phyloP scores from a whole-genome alignment of 2,329 filamentous ascomycete genomes.

The Incumbomyces delicatus region DNA sequence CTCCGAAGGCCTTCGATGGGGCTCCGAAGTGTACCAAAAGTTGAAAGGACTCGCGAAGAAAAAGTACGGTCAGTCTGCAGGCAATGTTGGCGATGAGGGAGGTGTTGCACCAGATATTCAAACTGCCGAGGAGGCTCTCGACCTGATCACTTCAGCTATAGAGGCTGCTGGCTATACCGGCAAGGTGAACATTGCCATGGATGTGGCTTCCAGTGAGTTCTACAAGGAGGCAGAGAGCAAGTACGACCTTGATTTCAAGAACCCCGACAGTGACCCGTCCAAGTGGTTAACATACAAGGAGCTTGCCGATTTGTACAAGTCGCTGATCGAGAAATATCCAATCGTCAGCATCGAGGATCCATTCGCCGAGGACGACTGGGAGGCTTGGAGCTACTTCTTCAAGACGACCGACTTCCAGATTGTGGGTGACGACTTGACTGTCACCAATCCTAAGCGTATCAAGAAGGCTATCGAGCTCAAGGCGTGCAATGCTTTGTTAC shows the following conservation, averaged over 20 bases:
- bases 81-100: conserved; percentile 98
- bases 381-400: conserved; percentile 99
- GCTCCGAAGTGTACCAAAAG: conserved; percentile 95
- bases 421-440: conserved; percentile 92
- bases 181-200: conserved; percentile 97
- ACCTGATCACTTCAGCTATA: conserved; percentile 90
- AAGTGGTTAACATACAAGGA: conserved; percentile 99
- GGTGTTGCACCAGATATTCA: conserved; percentile 99
- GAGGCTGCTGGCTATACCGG: conserved; percentile 92
- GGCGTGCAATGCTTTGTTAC: conserved; percentile 93
- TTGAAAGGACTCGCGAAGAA: conserved; percentile 97
- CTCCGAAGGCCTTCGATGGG: conserved; percentile 91
- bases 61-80: conserved; percentile 97
- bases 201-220: conserved; percentile 98
- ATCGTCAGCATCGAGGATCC: conserved; percentile 98
- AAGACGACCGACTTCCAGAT: conserved; percentile 98
- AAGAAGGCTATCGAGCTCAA: conserved; percentile 99
- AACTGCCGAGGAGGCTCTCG: conserved; percentile 89
- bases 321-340: conserved; percentile 86
- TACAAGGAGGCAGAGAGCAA: conserved; percentile 97
- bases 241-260: conserved; percentile 99
- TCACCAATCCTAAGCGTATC: conserved; percentile 98
- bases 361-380: conserved; percentile 99
- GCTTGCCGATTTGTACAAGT: conserved; percentile 83
- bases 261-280: conserved; percentile 76